Evolutionary conservation across 2,329 filamentous ascomycete species (phyloP).

Genomic region (Alternaria atra): DNA sequence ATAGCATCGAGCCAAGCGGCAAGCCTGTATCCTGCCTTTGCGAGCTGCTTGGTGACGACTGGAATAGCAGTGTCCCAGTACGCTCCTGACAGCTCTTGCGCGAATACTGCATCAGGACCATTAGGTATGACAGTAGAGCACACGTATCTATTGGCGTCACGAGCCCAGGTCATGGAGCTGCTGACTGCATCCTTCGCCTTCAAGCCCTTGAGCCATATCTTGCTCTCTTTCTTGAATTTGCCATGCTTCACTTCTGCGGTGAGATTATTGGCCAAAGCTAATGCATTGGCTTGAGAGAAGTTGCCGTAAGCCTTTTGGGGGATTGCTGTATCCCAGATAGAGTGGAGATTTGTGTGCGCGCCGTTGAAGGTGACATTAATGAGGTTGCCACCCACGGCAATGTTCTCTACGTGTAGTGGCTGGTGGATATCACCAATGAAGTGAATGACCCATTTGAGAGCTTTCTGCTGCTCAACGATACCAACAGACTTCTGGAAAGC

Average conservation of each 20-base stretch:
- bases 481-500: constrained; percentile 45
- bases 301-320: constrained; percentile 54
- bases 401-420: constrained; percentile 68
- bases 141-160: constrained; percentile 55
- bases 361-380: constrained; percentile 57
- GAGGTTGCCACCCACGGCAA: constrained; percentile 55
- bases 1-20: constrained; percentile 45
- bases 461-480: constrained; percentile 51
- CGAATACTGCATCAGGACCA: constrained; percentile 48
- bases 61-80: constrained; percentile 51
- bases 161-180: constrained; percentile 54
- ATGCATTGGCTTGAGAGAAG: constrained; percentile 50
- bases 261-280: constrained; percentile 51
- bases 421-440: constrained; percentile 78
- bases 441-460: constrained; percentile 61
- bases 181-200: constrained; percentile 47
- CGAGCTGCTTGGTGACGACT: constrained; percentile 55
- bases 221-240: constrained; percentile 43
- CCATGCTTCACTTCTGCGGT: constrained; percentile 52
- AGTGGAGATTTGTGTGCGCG: constrained; percentile 54
- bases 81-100: constrained; percentile 49
- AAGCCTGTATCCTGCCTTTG: constrained; percentile 50
- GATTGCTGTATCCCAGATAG: constrained; percentile 57
- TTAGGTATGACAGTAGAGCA: constrained; percentile 54
- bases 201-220: constrained; percentile 50